Conservation (phyloP, 1,139 yeast genomes). For the Yarrowia galli region DNA sequence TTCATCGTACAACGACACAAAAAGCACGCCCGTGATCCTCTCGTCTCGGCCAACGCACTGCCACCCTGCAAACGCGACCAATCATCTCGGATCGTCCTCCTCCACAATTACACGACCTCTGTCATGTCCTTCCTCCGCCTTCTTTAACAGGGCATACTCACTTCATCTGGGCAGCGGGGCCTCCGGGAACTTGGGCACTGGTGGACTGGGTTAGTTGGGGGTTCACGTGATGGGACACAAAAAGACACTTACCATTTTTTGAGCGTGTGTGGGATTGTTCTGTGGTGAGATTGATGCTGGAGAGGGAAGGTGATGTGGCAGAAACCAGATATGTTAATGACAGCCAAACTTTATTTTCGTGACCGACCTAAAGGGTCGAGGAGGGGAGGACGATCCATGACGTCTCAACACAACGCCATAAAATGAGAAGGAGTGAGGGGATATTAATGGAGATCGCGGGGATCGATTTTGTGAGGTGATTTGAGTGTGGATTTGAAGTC, state of each 20-base stretch:
- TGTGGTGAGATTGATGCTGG: slow-evolving; percentile 23
- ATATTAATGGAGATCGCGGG: too few relatives aligned
- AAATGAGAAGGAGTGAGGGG: neutral
- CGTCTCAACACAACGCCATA: neutral
- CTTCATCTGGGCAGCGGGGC: slow-evolving; percentile 39
- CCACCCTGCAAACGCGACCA: neutral
- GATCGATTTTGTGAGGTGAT: too few relatives aligned
- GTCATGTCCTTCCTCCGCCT: neutral
- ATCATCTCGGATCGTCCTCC: neutral
- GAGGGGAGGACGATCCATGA: too few relatives aligned
- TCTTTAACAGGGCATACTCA: slow-evolving; percentile 10
- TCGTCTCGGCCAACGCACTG: neutral
- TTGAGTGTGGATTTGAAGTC: too few relatives aligned
- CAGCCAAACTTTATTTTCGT: slow-evolving; percentile 15
- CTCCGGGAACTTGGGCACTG: slow-evolving; percentile 38
- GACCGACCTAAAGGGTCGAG: neutral
- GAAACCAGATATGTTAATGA: slow-evolving; percentile 14
- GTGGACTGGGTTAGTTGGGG: slow-evolving; percentile 34
- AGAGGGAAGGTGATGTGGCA: slow-evolving; percentile 34
- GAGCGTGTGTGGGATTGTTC: too few relatives aligned
- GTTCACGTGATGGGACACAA: neutral
- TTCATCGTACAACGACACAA: neutral
- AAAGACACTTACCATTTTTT: slow-evolving; percentile 25
- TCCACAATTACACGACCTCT: neutral
- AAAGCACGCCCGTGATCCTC: neutral